Base-by-base conservation (phyloP, 23 red algal genomes). In the Agarophyton chilense region DNA sequence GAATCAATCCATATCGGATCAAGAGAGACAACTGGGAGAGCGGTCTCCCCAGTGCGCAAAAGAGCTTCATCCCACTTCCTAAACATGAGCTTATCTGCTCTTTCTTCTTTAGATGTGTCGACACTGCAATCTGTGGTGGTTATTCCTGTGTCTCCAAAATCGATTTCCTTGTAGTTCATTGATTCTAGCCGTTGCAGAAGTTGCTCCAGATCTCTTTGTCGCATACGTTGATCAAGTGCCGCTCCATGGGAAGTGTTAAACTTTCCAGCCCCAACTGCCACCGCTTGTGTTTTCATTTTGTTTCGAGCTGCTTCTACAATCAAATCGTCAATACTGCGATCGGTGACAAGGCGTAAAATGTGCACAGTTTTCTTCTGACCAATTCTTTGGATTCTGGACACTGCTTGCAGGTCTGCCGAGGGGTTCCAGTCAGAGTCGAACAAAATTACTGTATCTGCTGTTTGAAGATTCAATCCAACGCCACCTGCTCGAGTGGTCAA, bases 381-480 rank as follows among this genome's bases (percentile, higher is more conserved):
- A 12, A 98, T 98, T 38, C 95, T 81, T 79, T 98, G 92, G 38
- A 88, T 88, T 13, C 95, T 88, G 2, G 91, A 84, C 51, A 94
- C 84, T 18, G 95, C 95, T 51, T 98, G 95, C 2, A 92, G 49
- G 77, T 98, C 95, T 32, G 87, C 90, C 1, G 81, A 83, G 16
- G 95, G 95, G 79, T 98, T 98, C 84, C 84, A 92, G 53, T 98
- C 95, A 1, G 82, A 88, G 43, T 98, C 95, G 49, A 94, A 94
- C 71, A 98, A 68, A 65, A 98, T 98, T n/a, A 98, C 95, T 0
- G 95, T 98, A 78, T 98, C 95, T 19, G 95, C 95, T 0, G 86
- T 82, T 57, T 92, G 91, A 22, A 98, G 76, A 71, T 98, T 98
- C 42, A 98, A 49, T 63, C 93, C 96, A 42, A 93, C 83, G 4